These are phyloP conservation scores for Sarcomyxa edulis DNA, from an alignment of 768 basidiomycete species.

Conservation along the genomic window DNA sequence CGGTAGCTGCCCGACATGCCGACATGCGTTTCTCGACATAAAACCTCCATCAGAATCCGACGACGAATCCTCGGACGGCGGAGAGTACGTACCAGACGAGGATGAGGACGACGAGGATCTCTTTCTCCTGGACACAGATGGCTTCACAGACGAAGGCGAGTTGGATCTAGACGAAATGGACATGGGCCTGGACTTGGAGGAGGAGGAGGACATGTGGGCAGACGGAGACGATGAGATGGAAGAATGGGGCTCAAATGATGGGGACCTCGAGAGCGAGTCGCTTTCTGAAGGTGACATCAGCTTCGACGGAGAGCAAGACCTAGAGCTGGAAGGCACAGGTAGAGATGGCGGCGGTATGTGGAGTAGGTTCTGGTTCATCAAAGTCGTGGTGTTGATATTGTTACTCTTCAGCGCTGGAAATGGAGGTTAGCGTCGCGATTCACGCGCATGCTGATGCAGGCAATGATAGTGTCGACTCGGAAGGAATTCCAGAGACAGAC, in stretches of 20 bases:
- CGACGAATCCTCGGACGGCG: slow-evolving; percentile 62
- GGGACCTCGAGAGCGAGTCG: slow-evolving; percentile 14
- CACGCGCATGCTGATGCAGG: too few relatives aligned
- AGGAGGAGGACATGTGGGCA: slow-evolving; percentile 18
- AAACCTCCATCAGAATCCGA: slow-evolving; percentile 46
- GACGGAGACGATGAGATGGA: slow-evolving; percentile 14
- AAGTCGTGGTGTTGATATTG: too few relatives aligned
- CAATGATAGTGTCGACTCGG: too few relatives aligned
- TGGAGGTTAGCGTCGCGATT: too few relatives aligned
- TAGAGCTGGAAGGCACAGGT: not conserved
- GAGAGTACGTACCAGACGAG: slow-evolving; percentile 57
- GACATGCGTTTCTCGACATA: slow-evolving; percentile 53
- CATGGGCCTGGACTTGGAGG: slow-evolving; percentile 13
- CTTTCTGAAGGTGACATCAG: slow-evolving; percentile 14
- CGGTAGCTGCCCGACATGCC: slow-evolving; percentile 67
- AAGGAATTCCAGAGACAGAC: too few relatives aligned
- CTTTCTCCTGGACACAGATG: slow-evolving; percentile 36
- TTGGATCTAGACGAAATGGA: slow-evolving; percentile 20
- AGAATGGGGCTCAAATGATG: not conserved
- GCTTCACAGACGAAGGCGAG: slow-evolving; percentile 29
- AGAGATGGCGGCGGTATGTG: not conserved
- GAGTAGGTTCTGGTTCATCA: not conserved
- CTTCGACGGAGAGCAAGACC: slow-evolving; percentile 8
- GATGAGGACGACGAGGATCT: slow-evolving; percentile 50
- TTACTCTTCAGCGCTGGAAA: too few relatives aligned